Evolutionary conservation across 805 yeast species (phyloP).

Genomic region (Nakazawaea ishiwadae): DNA sequence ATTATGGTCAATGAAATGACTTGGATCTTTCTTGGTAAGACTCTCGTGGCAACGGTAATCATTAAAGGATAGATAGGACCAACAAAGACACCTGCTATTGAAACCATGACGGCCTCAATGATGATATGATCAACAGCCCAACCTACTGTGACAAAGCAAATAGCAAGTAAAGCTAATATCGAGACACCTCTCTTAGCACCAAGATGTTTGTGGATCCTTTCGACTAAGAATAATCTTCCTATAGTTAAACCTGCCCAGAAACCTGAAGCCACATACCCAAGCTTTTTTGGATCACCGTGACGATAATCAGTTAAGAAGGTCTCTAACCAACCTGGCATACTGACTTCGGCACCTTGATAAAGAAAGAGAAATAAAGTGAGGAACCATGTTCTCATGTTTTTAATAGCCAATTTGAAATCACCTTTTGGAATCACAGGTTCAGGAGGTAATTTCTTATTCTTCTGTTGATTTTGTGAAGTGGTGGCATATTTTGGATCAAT

Average conservation of each 20-base stretch:
- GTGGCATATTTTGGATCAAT: not conserved
- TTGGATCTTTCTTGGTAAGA: constrained; percentile 48
- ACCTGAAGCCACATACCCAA: constrained; percentile 64
- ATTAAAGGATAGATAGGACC: constrained; percentile 65
- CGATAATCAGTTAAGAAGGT: constrained; percentile 56
- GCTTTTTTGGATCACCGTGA: constrained; percentile 36
- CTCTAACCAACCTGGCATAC: constrained; percentile 68
- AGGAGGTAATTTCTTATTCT: constrained; percentile 1
- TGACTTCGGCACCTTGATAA: constrained; percentile 67
- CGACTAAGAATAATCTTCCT: constrained; percentile 53
- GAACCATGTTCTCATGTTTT: constrained; percentile 37
- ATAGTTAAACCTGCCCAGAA: constrained; percentile 69
- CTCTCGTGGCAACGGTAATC: constrained; percentile 37
- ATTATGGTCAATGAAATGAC: constrained; percentile 44
- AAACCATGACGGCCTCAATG: constrained; percentile 41
- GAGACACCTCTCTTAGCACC: constrained; percentile 43
- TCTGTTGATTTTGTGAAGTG: not conserved
- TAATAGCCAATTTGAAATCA: constrained; percentile 33
- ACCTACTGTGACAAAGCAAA: constrained; percentile 34
- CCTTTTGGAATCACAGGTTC: constrained; percentile 23
- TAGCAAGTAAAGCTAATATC: constrained; percentile 28
- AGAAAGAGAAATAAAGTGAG: constrained; percentile 51
- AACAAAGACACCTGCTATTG: constrained; percentile 52
- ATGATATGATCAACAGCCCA: constrained; percentile 45
- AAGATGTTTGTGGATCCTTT: constrained; percentile 29